Base-by-base conservation (phyloP, 306 rosid genomes). In the Cicer chorassanicum region DNA sequence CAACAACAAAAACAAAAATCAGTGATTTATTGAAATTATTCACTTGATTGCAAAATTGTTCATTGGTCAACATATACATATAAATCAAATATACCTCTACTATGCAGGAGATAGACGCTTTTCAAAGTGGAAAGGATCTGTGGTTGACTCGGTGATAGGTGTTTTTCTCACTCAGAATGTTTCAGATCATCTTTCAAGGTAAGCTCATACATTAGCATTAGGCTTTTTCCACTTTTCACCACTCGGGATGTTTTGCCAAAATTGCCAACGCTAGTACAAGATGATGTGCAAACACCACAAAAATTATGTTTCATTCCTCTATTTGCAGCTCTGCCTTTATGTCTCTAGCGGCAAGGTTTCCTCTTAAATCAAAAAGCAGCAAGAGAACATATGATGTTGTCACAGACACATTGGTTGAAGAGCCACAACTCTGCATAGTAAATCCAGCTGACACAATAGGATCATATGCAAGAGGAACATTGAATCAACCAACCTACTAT, bases 51-150 rank as follows among this genome's bases (percentile, higher is more conserved):
- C 43, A 50, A 80, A 70, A 42, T 66, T 77, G 40, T 71, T 72
- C 48, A 39, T 21, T 29, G 38, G 64, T 43, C 67, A 65, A 64
- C 65, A 80, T 59, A 81, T 49, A 61, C 72, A 76, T 63, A 59
- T 43, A 60, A 68, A 76, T 67, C 10, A 62, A 50, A 44, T 21
- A 11, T 77, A 64, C 78, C 81, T 50, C 64, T 82, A 74, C 84
- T 46, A 68, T 85, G 82, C 87, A 94, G 97, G 99, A 81, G 99
- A 92, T 80, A 90, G 99, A 64, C 89, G 95, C 48, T 94, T 94
- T 84, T 94, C 99, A 19, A 84, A 68, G 72, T 92, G 99, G 99
- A 94, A 94, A 89, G 99, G 99, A 72, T 92, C 97, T 43, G 99
- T 90, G 43, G 96, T 94, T 72, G 99, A 94, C 80, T 94, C 99